A percentile compares a stretch with the other conserved stretches of the same genome.
Conservation (phyloP, 2,329 filamentous ascomycete species). For the Cordyceps militaris region DNA sequence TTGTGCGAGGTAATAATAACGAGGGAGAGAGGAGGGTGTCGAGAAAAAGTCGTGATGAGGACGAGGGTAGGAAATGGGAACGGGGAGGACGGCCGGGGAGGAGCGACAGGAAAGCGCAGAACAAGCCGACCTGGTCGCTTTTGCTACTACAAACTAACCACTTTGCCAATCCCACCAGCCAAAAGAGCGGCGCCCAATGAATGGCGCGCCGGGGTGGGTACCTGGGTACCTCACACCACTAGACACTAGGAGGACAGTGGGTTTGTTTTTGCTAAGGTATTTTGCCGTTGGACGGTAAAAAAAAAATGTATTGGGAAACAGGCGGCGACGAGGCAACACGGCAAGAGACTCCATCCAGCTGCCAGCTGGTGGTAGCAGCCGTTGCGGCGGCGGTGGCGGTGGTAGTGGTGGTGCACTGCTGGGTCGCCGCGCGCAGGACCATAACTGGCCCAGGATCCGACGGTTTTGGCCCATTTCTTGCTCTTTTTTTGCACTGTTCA, state of each 20-base stretch:
- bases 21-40: constrained; percentile 5
- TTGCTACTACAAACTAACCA: constrained; percentile 1
- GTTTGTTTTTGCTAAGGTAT: not conserved
- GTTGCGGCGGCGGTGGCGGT: not conserved
- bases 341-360: not conserved
- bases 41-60: constrained; percentile 10
- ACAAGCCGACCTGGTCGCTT: constrained; percentile 1
- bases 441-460: no score
- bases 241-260: not conserved
- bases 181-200: constrained; percentile 6
- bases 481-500: no score
- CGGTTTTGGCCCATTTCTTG: no score
- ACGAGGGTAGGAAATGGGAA: constrained; percentile 13
- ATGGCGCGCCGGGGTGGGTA: constrained; percentile 6
- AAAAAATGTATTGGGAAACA: not conserved
- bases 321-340: not conserved
- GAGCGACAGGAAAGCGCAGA: constrained; percentile 12
- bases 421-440: no score
- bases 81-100: constrained; percentile 14
- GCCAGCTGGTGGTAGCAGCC: not conserved
- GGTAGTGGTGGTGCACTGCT: no score
- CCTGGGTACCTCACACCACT: constrained; percentile 6
- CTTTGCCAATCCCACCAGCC: constrained; percentile 10
- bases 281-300: not conserved
- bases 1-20: constrained; percentile 5